Evolutionary conservation across 352 stramenopile species (phyloP), one percentile per base, ranked within the genome.

Genomic region (Aphanomyces invadans): DNA sequence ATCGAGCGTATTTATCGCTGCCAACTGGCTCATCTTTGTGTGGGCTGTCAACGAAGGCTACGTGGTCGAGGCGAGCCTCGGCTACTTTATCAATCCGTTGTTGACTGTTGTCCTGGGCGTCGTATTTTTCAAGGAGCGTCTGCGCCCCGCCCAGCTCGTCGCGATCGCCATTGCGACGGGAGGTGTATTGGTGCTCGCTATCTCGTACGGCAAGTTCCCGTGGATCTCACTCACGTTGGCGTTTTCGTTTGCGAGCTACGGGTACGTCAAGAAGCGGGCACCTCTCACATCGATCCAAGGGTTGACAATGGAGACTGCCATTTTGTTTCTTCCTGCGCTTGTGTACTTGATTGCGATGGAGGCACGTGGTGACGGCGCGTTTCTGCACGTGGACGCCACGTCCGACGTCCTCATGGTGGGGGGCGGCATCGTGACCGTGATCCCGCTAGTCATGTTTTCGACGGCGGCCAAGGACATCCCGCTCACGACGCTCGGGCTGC

Each of bases 21-120:
- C 57, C 23, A 65, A 65, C n/a, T 65, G 57, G 57, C 42, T 65
- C 25, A 38, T 65, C 19, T 52, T 65, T 42, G 57, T 65, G 5
- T 65, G 57, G 57, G 57, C 57, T 4, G 46, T 65, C 21, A 65
- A 65, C 29, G 57, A 21, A 12, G 57, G 57, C 21, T 65, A 65
- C 29, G 42, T 65, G 33, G 33, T 65, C 45, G 57, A 65, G 26
- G 32, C 3, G 7, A 65, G 57, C 36, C n/a, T 65, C 10, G 57
- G 57, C 12, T 65, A 65, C 29, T 65, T 65, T 65, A 65, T 65
- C 57, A 65, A 65, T 26, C 57, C 57, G 29, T 17, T 65, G 26
- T 15, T 65, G 29, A 65, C 44, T n/a, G 57, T 65, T 0, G 21
- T 53, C 5, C 10, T 65, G 10, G 57, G 57, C 4, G 57, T 65